Evolutionary conservation across 441 rosid species (phyloP).

Genomic region (Populus hybrid): DNA sequence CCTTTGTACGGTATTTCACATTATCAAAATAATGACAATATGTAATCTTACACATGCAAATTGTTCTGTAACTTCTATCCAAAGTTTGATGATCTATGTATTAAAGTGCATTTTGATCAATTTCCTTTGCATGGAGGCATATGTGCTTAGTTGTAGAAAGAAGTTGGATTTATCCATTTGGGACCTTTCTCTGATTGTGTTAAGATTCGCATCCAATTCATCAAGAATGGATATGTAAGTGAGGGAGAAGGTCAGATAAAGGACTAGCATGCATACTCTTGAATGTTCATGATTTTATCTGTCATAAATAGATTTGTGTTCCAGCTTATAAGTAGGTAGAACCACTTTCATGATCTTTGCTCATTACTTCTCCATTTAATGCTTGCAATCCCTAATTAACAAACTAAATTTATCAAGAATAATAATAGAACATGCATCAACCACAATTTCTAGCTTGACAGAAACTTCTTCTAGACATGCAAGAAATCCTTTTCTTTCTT

Average conservation of each 20-base stretch:
- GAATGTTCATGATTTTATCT: not conserved
- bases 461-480: too few species aligned
- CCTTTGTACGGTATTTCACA: conserved; percentile 22
- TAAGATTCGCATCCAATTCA: conserved; percentile 29
- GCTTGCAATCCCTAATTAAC: not conserved
- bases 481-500: too few species aligned
- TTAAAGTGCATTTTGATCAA: not conserved
- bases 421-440: too few species aligned
- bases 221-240: not conserved
- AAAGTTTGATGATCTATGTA: not conserved
- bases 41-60: not conserved
- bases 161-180: conserved; percentile 40
- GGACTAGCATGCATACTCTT: not conserved
- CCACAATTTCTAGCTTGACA: too few species aligned
- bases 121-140: conserved; percentile 19
- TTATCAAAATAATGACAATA: not conserved
- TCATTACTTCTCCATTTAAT: too few species aligned
- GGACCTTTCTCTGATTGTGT: conserved; percentile 30
- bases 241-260: not conserved
- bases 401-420: not conserved
- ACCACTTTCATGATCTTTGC: too few species aligned
- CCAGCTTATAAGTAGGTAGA: too few species aligned
- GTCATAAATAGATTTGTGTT: too few species aligned
- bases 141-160: conserved; percentile 36
- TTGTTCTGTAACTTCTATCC: not conserved